Evolutionary conservation across 1,139 yeast genomes (phyloP), one percentile per base, ranked within the genome.

Genomic region (Yamadazyma buinensis): DNA sequence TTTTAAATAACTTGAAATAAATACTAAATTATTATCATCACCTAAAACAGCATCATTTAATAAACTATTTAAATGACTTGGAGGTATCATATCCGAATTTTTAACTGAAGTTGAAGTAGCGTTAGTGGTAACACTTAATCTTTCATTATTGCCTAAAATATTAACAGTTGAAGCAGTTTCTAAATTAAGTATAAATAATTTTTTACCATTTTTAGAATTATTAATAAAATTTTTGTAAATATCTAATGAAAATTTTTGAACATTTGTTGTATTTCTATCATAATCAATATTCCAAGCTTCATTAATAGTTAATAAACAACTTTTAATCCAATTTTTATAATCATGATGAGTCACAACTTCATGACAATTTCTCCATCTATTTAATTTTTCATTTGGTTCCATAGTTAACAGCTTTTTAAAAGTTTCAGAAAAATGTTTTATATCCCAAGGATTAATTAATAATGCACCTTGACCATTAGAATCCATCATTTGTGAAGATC

Each of bases 381-480:
- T 49, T 20, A 59, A 48, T 46, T 78, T 80, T 43, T 84, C 94
- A 17, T 64, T 69, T 0, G 57, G 54, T 6, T 68, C 44, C 90
- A 90, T 80, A 10, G 73, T 77, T 32, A 92, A 59, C 30, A 87
- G 86, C 7, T 52, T 41, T 41, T 75, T 67, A 38, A 87, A 83
- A 6, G 76, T 67, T 17, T 75, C 70, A 0, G 94, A 71, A 44
- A 88, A 77, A 41, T 75, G 75, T 31, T 68, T 73, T 23, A 75
- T 67, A 55, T 88, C 94, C 95, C 97, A 92, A 1, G 98, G 98
- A 52, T 92, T 94, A 27, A 90, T 80, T 29, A 87, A 59, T 5
- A 90, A 46, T 3, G 96, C 86, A 12, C 94, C 90, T 27, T 72
- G 58, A 3, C 75, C 77, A 15, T 53, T 46, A 35, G 62, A 57